Evolutionary conservation across 2,329 filamentous ascomycete genomes (phyloP), one percentile per base, ranked within the genome.

Genomic region (Tolypocladium ovalisporum): DNA sequence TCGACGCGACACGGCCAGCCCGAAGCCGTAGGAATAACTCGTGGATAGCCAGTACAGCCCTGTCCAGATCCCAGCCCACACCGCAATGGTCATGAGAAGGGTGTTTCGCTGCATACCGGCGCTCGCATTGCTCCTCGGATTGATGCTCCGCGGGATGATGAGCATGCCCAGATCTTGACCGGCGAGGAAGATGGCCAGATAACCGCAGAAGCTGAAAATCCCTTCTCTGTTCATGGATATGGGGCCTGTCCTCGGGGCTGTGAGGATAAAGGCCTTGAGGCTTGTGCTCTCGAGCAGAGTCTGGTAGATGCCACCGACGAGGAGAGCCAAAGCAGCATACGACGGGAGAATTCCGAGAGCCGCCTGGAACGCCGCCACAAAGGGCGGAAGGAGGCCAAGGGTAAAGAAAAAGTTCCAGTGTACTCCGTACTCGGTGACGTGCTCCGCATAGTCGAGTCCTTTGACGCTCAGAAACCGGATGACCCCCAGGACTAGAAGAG

Each of bases 331-430:
- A 1, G 82, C 76, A 19, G 90, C 87, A 66, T 90, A 93, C 1
- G 89, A 93, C 3, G 89, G 88, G 4, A 96, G 73, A 57, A 88
- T 67, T 19, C 79, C 77, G 58, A 93, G 82, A 0, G 86, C 75
- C 1, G 87, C 82, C 68, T 95, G 89, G 60, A 93, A 89, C 0
- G 94, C 70, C 34, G 93, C 91, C 55, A 96, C 85, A 66, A 96
- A 96, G 0, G 92, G 92, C 0, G 93, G 90, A 29, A 99, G 75
- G 53, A 97, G 82, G 7, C 86, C 92, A 12, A 99, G 79, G 0
- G 94, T 99, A 74, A 97, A 97, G 79, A 99, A 99, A 73, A 99
- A 99, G 72, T 99, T 99, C 94, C 94, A 99, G 72, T 99, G 94
- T 12, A 99, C 90, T 49, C 94, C 94, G 68, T 99, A 99, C 70